Conservation (phyloP, 768 basidiomycete genomes). For the Hygrocybe coccinea region DNA sequence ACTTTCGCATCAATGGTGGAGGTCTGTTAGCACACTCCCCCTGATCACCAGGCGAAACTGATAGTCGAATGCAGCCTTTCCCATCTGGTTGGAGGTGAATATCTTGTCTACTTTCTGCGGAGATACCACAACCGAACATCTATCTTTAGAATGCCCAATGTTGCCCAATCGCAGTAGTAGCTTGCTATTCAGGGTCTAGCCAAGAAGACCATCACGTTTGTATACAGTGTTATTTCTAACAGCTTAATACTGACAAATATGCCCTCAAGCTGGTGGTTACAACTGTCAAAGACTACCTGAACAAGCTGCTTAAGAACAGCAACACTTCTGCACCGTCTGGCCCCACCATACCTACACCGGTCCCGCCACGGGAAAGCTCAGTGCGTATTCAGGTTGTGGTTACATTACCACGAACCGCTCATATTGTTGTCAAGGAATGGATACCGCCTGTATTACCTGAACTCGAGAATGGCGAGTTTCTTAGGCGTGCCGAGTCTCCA, state of each 20-base stretch:
- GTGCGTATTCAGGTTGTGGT: constrained; percentile 16
- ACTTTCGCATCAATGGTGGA: constrained; percentile 66
- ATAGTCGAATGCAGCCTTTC: constrained; percentile 53
- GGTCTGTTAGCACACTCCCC: constrained; percentile 44
- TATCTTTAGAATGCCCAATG: constrained; percentile 65
- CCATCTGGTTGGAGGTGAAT: constrained; percentile 70
- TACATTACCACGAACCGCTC: background rate
- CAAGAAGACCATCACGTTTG: constrained; percentile 74
- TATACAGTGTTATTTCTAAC: background rate
- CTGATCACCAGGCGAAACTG: background rate
- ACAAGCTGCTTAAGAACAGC: constrained; percentile 47
- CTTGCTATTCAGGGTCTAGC: constrained; percentile 77
- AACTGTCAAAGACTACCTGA: constrained; percentile 65
- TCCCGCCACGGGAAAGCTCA: constrained; percentile 25
- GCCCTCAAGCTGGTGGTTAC: constrained; percentile 55
- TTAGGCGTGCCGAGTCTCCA: constrained; percentile 36
- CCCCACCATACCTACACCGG: constrained; percentile 33
- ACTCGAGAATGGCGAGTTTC: too few relatives aligned
- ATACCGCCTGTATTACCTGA: too few relatives aligned
- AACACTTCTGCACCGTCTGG: constrained; percentile 22
- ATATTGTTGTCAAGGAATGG: constrained; percentile 29
- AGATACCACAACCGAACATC: constrained; percentile 3
- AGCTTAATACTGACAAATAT: background rate
- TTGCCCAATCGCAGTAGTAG: constrained; percentile 74
- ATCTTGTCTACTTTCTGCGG: constrained; percentile 20